Evolutionary conservation across 768 basidiomycete genomes (phyloP).

Genomic region (Paxillus involutus): DNA sequence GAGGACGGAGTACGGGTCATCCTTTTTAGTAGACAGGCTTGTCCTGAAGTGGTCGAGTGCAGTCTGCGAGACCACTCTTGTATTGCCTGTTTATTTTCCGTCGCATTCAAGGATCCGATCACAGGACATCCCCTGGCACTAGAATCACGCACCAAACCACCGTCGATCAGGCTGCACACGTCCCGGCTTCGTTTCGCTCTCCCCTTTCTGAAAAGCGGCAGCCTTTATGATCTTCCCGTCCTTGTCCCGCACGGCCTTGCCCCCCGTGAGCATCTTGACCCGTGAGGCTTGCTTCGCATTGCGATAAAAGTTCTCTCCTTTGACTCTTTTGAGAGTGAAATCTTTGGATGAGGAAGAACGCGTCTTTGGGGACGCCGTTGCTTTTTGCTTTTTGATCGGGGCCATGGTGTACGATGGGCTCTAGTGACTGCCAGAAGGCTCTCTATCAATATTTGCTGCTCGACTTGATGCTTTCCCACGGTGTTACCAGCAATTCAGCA

Average conservation of each 20-base stretch:
- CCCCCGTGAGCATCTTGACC: conserved; percentile 91
- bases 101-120: conserved; percentile 7
- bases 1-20: conserved; percentile 96
- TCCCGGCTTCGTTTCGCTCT: conserved; percentile 86
- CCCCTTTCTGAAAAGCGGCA: conserved; percentile 95
- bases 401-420: conserved; percentile 21
- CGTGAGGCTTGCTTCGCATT: conserved; percentile 85
- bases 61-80: conserved; percentile 95
- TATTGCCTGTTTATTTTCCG: conserved; percentile 66
- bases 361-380: conserved; percentile 29
- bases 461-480: conserved; percentile 2
- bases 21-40: conserved; percentile 77
- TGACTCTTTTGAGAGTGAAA: conserved; percentile 64
- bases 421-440: neutral
- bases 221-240: conserved; percentile 92
- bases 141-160: conserved; percentile 83
- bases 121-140: neutral
- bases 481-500: neutral
- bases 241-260: conserved; percentile 86
- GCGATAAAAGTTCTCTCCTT: conserved; percentile 98
- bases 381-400: conserved; percentile 28
- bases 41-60: conserved; percentile 96
- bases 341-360: conserved; percentile 49
- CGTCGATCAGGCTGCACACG: conserved; percentile 92
- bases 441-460: neutral